Conservation (phyloP, 2,329 filamentous ascomycete species). For the Cladophialophora exuberans region DNA sequence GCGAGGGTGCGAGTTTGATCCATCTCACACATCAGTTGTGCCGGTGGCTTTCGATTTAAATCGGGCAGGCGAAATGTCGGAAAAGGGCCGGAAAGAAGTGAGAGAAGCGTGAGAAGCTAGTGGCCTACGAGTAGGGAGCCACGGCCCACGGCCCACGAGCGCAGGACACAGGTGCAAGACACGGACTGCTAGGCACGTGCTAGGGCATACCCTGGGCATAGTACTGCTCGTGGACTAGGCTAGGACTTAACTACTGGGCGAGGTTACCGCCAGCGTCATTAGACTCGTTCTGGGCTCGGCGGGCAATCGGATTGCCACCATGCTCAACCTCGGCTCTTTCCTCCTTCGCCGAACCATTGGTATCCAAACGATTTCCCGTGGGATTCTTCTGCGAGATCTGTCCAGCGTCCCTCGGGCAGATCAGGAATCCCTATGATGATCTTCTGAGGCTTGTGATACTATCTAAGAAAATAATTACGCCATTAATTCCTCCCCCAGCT, state of each 20-base stretch:
- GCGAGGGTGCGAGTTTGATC: no score
- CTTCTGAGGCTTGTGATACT: neutral
- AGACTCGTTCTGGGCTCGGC: neutral
- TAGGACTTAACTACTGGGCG: no score
- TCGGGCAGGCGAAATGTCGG: slow-evolving; percentile 15
- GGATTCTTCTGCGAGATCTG: slow-evolving; percentile 14
- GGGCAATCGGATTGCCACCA: slow-evolving; percentile 11
- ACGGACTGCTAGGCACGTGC: no score
- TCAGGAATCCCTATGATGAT: slow-evolving; percentile 19
- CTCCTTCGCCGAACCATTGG: slow-evolving; percentile 15
- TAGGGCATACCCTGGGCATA: no score
- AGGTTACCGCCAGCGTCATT: no score
- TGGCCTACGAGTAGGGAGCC: no score
- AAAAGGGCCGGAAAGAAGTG: slow-evolving; percentile 14
- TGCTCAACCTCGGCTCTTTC: slow-evolving; percentile 25
- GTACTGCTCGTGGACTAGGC: no score
- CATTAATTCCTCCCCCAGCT: slow-evolving; percentile 5
- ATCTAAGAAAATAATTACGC: slow-evolving; percentile 13
- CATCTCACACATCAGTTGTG: slow-evolving; percentile 17
- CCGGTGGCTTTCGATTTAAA: no score
- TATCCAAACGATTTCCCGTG: slow-evolving; percentile 16
- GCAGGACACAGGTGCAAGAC: no score
- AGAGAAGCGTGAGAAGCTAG: neutral
- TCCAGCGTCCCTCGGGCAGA: slow-evolving; percentile 19
- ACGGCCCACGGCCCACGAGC: no score